Evolutionary conservation across 2,329 filamentous ascomycete genomes (phyloP).

Genomic region (Penicillium nordicum): DNA sequence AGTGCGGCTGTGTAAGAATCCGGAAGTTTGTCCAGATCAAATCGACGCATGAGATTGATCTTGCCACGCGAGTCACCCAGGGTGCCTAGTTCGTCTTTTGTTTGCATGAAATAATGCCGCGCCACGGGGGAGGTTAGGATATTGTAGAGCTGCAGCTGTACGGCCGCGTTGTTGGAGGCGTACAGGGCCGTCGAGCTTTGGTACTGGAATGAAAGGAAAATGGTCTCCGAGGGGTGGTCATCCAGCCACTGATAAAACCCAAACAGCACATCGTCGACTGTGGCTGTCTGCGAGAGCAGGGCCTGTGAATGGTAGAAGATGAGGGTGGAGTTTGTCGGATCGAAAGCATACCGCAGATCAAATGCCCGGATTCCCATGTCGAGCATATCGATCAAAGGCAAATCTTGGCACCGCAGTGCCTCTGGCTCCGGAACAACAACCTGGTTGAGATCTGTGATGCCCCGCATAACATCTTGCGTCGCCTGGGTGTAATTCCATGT

Average conservation of each 20-base stretch:
- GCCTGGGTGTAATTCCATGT: constrained; percentile 52
- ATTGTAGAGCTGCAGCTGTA: constrained; percentile 41
- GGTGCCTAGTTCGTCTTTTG: constrained; percentile 34
- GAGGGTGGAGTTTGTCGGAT: constrained; percentile 45
- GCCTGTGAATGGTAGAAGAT: constrained; percentile 51
- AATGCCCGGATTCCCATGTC: constrained; percentile 50
- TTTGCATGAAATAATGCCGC: constrained; percentile 40
- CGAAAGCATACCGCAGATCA: constrained; percentile 50
- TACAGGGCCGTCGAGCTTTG: constrained; percentile 34
- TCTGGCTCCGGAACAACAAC: constrained; percentile 26
- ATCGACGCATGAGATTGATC: constrained; percentile 46
- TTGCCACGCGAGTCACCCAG: constrained; percentile 38
- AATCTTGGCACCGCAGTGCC: constrained; percentile 45
- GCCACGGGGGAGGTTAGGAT: constrained; percentile 41
- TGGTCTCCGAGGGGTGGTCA: constrained; percentile 44
- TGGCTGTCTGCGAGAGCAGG: constrained; percentile 45
- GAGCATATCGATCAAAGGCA: constrained; percentile 41
- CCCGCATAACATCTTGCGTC: constrained; percentile 41
- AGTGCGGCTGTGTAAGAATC: constrained; percentile 35
- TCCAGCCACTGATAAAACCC: constrained; percentile 51
- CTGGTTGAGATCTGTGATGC: constrained; percentile 42
- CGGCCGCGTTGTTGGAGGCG: constrained; percentile 31
- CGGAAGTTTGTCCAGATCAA: constrained; percentile 43
- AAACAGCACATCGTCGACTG: constrained; percentile 46
- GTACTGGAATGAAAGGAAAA: constrained; percentile 50